Percentiles rank a stretch among this genome's conserved stretches.
Conservation (phyloP, 257 asterid species). For the Coffea eugenioides region DNA sequence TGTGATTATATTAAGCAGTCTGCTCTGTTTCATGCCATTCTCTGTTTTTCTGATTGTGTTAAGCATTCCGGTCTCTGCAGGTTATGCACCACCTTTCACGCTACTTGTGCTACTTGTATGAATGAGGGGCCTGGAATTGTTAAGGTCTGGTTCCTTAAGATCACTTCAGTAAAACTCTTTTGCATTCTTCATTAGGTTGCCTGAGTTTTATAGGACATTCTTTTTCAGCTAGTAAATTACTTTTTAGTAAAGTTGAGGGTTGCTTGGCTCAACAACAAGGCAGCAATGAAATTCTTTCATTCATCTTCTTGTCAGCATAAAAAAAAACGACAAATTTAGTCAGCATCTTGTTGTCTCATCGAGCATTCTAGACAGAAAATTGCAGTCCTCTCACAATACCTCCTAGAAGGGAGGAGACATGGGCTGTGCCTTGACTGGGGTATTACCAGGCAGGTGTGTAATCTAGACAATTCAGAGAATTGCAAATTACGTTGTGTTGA, state of each 20-base stretch:
- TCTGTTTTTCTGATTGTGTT: not conserved
- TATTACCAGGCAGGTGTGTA: conserved; percentile 34
- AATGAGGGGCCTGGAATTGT: not conserved
- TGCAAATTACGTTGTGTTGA: conserved; percentile 54
- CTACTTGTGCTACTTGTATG: not conserved
- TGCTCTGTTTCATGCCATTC: too few species aligned
- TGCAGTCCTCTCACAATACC: conserved; percentile 32
- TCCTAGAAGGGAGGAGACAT: conserved; percentile 60
- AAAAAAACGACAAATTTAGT: too few species aligned
- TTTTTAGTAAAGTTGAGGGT: too few species aligned
- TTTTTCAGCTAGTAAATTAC: not conserved
- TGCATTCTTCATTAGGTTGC: not conserved
- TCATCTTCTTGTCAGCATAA: too few species aligned
- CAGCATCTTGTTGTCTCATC: conserved; percentile 38
- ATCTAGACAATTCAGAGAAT: conserved; percentile 27
- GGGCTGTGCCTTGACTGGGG: conserved; percentile 66
- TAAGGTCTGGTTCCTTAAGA: not conserved
- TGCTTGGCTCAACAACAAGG: too few species aligned
- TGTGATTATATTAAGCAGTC: too few species aligned
- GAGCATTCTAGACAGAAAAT: conserved; percentile 37
- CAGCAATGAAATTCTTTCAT: too few species aligned
- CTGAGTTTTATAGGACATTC: not conserved
- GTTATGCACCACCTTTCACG: not conserved
- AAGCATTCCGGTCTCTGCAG: not conserved
- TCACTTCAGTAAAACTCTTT: not conserved